Conservation (phyloP, 176 grass and related monocot genomes). For the Typha latifolia region DNA sequence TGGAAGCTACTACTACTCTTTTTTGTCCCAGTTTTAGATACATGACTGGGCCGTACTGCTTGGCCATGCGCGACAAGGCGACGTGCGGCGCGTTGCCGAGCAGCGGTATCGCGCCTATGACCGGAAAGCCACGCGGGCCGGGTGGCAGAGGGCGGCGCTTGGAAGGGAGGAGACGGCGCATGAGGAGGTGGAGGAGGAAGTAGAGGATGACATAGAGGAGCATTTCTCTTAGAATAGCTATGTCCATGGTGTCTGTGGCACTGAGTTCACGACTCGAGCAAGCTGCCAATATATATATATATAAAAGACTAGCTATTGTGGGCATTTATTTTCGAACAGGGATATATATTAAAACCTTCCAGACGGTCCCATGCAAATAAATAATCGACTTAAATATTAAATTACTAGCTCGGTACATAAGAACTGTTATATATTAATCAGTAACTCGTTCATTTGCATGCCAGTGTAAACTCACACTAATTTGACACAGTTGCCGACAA, state of each 20-base stretch:
- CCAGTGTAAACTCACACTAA: too few species aligned
- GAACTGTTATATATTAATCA: too few species aligned
- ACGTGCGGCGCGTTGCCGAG: slow-evolving; percentile 6
- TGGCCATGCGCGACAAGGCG: slow-evolving; percentile 1
- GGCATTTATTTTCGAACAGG: too few species aligned
- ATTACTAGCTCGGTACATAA: too few species aligned
- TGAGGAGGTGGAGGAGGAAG: not conserved
- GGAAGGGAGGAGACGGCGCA: not conserved
- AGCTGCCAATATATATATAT: too few species aligned
- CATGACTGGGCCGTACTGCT: slow-evolving; percentile 11
- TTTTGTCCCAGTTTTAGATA: not conserved
- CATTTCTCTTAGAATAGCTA: not conserved
- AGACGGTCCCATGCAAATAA: too few species aligned
- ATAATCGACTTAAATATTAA: too few species aligned
- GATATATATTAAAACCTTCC: too few species aligned
- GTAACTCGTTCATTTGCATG: too few species aligned
- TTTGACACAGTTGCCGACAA: too few species aligned
- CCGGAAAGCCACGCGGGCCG: not conserved
- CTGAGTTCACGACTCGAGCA: not conserved
- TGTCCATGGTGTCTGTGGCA: not conserved
- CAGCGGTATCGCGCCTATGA: slow-evolving; percentile 10
- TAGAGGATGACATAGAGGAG: not conserved
- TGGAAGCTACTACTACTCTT: slow-evolving; percentile 8
- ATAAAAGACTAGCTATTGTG: too few species aligned
- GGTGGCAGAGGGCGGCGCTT: not conserved